These are phyloP conservation scores for Zizania palustris DNA, from an alignment of 202 grass and related monocot species.

Conservation along the genomic window DNA sequence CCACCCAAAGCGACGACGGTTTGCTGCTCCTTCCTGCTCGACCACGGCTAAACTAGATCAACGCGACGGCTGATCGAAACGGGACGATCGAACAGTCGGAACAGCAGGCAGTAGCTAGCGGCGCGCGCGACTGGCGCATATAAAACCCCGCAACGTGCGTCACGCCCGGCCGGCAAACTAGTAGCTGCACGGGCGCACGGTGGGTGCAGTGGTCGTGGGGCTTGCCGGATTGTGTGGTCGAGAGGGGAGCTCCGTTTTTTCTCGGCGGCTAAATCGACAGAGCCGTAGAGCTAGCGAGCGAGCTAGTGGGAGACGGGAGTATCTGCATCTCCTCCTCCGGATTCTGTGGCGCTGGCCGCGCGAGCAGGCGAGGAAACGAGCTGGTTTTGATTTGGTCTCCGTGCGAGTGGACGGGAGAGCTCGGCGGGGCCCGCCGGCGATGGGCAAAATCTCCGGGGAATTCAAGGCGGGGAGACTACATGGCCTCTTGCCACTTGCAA, in stretches of 20 bases:
- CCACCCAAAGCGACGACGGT: not conserved
- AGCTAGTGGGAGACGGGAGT: not conserved
- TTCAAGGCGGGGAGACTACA: constrained; percentile 14
- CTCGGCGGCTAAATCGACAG: not conserved
- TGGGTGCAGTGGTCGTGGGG: not conserved
- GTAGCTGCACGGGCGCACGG: not conserved
- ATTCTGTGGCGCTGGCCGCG: not conserved
- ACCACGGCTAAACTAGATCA: not conserved
- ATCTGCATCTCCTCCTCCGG: not conserved
- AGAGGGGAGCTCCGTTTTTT: not conserved
- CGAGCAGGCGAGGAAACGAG: not conserved
- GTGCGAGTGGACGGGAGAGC: not conserved
- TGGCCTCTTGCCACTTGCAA: constrained; percentile 23
- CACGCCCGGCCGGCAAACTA: not conserved
- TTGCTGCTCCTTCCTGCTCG: not conserved
- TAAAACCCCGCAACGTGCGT: constrained; percentile 28
- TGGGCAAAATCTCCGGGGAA: constrained; percentile 6
- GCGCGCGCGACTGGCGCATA: constrained; percentile 18
- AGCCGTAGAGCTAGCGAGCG: not conserved
- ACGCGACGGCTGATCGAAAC: not conserved
- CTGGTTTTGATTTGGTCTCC: constrained; percentile 37
- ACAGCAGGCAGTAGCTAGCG: not conserved
- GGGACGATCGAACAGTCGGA: too few relatives aligned
- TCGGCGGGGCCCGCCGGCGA: not conserved
- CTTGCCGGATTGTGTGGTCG: constrained; percentile 36